Conservation (phyloP, 2,329 filamentous ascomycete genomes). For the Pseudogymnoascus verrucosus region DNA sequence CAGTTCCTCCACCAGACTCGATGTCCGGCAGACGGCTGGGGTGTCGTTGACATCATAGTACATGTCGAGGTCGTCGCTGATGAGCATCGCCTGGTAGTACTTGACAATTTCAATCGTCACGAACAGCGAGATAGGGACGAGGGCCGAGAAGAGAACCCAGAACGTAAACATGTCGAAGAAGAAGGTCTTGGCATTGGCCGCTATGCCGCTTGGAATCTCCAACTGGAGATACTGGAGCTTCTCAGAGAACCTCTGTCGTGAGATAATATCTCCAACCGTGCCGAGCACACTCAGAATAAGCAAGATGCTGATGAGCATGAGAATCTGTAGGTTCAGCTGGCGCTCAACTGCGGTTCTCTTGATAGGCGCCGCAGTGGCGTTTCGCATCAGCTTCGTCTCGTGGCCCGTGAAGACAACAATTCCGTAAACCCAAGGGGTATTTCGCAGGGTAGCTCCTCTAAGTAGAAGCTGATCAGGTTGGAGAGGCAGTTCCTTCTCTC, state of each 20-base stretch:
- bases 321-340: constrained; percentile 86
- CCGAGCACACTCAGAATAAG: constrained; percentile 79
- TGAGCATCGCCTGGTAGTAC: constrained; percentile 95
- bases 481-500: constrained; percentile 84
- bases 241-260: constrained; percentile 54
- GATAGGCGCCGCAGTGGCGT: constrained; percentile 93
- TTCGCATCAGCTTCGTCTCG: constrained; percentile 98
- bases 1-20: constrained; percentile 90
- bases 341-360: constrained; percentile 94
- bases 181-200: constrained; percentile 63
- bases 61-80: constrained; percentile 95
- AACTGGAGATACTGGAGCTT: constrained; percentile 69
- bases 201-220: constrained; percentile 46
- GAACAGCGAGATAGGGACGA: constrained; percentile 96
- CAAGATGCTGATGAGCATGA: constrained; percentile 80
- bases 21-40: constrained; percentile 90
- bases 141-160: constrained; percentile 93
- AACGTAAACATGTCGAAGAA: constrained; percentile 94
- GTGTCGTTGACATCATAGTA: constrained; percentile 96
- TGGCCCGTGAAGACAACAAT: constrained; percentile 96
- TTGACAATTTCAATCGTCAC: constrained; percentile 97
- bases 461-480: constrained; percentile 89
- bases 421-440: constrained; percentile 95
- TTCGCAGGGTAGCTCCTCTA: constrained; percentile 85
- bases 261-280: constrained; percentile 82